Percentiles rank a stretch among this genome's conserved stretches.
Evolutionary conservation across 1,284 basidiomycete genomes (phyloP).

Genomic region (Trichosporon faecale): DNA sequence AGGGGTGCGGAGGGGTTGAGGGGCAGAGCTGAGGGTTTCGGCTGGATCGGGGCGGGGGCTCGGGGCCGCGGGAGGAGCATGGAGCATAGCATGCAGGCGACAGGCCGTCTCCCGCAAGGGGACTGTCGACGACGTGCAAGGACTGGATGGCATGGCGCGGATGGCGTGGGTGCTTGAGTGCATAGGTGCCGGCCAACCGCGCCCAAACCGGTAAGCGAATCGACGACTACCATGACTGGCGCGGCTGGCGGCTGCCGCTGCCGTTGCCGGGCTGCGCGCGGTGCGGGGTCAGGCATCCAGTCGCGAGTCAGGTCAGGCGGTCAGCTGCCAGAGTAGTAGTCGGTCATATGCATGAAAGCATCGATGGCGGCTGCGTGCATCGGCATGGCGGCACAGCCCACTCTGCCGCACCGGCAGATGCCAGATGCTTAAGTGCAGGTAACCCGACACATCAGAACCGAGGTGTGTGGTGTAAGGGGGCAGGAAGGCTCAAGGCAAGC

Average conservation of each 20-base stretch:
- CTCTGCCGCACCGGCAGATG: no score
- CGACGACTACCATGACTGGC: background rate
- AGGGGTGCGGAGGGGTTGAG: background rate
- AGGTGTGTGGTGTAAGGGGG: background rate
- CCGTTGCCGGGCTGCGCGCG: no score
- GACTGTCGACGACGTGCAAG: background rate
- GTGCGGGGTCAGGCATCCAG: no score
- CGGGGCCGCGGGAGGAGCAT: background rate
- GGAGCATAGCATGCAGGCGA: background rate
- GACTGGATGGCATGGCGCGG: background rate
- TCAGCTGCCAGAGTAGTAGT: background rate
- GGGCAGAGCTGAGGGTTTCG: background rate
- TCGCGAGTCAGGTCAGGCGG: background rate
- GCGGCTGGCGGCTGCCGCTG: background rate
- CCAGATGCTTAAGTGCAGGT: background rate
- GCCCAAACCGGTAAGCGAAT: conserved; percentile 9
- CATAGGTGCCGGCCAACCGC: background rate
- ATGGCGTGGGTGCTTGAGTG: background rate
- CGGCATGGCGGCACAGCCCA: background rate
- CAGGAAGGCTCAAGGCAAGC: background rate
- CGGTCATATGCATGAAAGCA: background rate
- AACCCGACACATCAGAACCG: background rate
- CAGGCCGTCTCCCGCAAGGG: background rate
- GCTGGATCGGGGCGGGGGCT: background rate
- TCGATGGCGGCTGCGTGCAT: no score